These are phyloP conservation scores for Wickerhamiella sergipiensis DNA, from an alignment of 805 yeast species.

Conservation along the genomic window DNA sequence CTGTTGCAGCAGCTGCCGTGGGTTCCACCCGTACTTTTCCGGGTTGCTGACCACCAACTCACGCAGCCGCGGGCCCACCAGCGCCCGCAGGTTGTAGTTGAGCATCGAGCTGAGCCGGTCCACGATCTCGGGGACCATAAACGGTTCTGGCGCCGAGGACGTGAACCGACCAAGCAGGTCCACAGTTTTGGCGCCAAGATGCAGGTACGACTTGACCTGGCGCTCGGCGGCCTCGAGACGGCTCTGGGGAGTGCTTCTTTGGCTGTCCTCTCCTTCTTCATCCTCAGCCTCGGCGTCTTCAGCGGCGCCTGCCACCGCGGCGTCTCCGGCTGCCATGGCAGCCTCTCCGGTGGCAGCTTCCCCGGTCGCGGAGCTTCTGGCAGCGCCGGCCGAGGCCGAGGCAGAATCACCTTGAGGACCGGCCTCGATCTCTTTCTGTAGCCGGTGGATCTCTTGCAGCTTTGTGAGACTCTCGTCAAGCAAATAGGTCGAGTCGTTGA, in stretches of 20 bases:
- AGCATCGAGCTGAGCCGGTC: conserved; percentile 93
- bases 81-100: conserved; percentile 77
- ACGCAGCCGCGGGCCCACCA: conserved; percentile 91
- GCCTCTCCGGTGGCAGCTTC: too few species aligned
- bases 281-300: conserved; percentile 6
- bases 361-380: too few species aligned
- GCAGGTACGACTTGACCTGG: conserved; percentile 70
- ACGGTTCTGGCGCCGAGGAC: conserved; percentile 71
- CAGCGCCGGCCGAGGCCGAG: conserved; percentile 19
- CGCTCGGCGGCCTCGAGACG: conserved; percentile 52
- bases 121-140: conserved; percentile 77
- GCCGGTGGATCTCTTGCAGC: conserved; percentile 59
- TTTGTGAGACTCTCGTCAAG: conserved; percentile 82
- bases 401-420: too few species aligned
- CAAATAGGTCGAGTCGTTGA: conserved; percentile 85
- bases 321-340: too few species aligned
- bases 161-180: conserved; percentile 70
- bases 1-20: conserved; percentile 53
- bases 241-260: conserved; percentile 15
- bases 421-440: conserved; percentile 44
- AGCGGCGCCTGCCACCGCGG: too few species aligned
- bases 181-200: conserved; percentile 71
- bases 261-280: conserved; percentile 25
- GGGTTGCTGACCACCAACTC: conserved; percentile 78
- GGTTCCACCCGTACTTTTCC: conserved; percentile 69